Evolutionary conservation across 192 early-diverging fungal species (phyloP).

Genomic region (Diversispora epigaea): DNA sequence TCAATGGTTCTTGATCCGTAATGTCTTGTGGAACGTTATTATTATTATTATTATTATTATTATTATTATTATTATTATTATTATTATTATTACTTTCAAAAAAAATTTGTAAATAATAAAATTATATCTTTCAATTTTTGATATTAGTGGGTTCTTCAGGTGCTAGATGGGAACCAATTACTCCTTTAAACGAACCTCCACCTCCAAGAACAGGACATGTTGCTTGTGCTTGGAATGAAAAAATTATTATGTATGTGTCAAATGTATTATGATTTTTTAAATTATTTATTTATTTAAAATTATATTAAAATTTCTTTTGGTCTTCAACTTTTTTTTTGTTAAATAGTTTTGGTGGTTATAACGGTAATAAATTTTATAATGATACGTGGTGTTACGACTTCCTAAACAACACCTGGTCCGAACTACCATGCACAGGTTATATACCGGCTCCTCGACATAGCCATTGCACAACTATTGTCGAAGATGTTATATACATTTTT

Average conservation of each 20-base stretch:
- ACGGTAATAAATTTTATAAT: conserved; percentile 51
- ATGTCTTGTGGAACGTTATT: too few relatives aligned
- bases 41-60: too few relatives aligned
- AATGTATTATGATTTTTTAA: not conserved
- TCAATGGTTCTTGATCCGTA: too few relatives aligned
- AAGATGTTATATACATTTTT: conserved; percentile 55
- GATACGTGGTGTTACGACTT: conserved; percentile 59
- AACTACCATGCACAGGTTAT: conserved; percentile 43
- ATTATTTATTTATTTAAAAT: not conserved
- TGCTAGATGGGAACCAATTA: conserved; percentile 21
- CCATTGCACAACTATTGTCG: conserved; percentile 38
- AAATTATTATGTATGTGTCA: conserved; percentile 26
- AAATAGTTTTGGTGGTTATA: conserved; percentile 49
- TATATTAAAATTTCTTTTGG: too few relatives aligned
- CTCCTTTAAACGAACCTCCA: conserved; percentile 19
- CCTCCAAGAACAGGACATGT: conserved; percentile 29
- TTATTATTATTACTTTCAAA: not conserved
- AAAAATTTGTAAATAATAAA: not conserved
- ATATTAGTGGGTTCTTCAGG: conserved; percentile 3
- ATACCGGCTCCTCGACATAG: conserved; percentile 49
- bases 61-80: too few relatives aligned
- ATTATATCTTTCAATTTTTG: not conserved
- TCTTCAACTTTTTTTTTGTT: too few relatives aligned
- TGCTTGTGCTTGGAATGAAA: conserved; percentile 20
- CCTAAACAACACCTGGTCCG: conserved; percentile 41